Percentiles rank a stretch among this genome's conserved stretches.
Evolutionary conservation across 257 asterid species (phyloP).

Genomic region (Nicotiana obtusifolia): DNA sequence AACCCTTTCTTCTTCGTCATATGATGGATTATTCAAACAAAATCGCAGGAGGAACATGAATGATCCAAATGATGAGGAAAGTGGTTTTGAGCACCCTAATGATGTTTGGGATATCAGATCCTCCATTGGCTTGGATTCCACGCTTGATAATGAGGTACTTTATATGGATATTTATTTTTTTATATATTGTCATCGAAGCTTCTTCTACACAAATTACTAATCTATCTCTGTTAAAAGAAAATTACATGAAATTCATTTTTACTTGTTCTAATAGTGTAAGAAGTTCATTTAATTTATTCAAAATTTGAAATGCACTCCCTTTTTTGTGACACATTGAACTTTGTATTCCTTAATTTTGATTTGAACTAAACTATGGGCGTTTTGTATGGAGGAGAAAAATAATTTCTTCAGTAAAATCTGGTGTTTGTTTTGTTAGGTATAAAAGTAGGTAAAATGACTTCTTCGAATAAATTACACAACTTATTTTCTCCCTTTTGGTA

Average conservation of each 20-base stretch:
- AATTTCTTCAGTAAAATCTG: background rate
- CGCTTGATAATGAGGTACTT: conserved; percentile 16
- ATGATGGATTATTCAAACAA: conserved; percentile 6
- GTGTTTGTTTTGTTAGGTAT: background rate
- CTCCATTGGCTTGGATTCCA: conserved; percentile 14
- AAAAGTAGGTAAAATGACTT: background rate
- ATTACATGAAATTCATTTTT: too few species aligned
- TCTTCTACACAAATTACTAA: too few species aligned
- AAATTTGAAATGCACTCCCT: background rate
- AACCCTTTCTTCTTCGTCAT: conserved; percentile 9
- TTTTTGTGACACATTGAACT: background rate
- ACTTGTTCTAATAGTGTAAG: too few species aligned
- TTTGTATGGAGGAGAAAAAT: background rate
- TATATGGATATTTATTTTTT: background rate
- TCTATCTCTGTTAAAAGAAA: background rate
- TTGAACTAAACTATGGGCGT: background rate
- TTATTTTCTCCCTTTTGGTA: background rate
- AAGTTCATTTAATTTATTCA: background rate
- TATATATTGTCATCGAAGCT: too few species aligned
- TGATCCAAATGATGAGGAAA: conserved; percentile 5
- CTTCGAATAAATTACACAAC: background rate
- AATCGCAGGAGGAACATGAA: conserved; percentile 2
- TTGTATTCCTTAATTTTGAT: background rate
- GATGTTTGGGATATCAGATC: conserved; percentile 18
- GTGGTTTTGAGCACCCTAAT: background rate